Base-by-base conservation (phyloP, 208 protist genomes). In the Kentomonas sorsogonicus region DNA sequence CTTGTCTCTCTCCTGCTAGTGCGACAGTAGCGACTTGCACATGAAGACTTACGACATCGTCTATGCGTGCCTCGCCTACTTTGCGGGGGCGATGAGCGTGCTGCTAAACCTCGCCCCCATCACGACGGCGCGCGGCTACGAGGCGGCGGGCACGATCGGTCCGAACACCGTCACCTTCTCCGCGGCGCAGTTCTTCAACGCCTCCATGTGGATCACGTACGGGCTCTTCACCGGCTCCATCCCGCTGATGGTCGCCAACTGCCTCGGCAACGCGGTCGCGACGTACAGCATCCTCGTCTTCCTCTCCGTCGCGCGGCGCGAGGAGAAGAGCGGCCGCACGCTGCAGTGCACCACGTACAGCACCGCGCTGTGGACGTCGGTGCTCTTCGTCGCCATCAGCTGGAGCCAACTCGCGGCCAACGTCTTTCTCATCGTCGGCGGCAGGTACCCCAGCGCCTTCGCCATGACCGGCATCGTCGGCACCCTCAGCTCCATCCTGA, bases 211-310 rank as follows among this genome's bases (percentile, higher is more conserved):
- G 63, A 26, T 39, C 30, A 43, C 54, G 38, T 69, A 63, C 47
- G 63, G 55, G 4, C 55, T 69, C 4, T 43, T 63, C 31, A 22
- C 22, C 26, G 52, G 29, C 48, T 56, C 50, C 23, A 25, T 67
- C 10, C 45, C 53, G 2, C 13, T 63, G 15, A 25, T 63, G 20
- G 16, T 63, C 16, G 43, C 56, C 29, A 62, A 52, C 41, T 43
- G 15, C 39, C 18, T 69, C 13, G 63, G 63, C 53, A 69, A 52
- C 30, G 63, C 63, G 23, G 48, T 63, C n/a, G 43, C 53, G 13
- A 69, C 53, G 13, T 69, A 69, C 31, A 51, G 44, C 23, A 59
- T 69, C 39, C 39, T 69, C 3, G 46, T 39, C 26, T 63, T 63
- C 34, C 23, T 69, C 20, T 57, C 38, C 18, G 45, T 63, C 31